A percentile compares a stretch with the other conserved stretches of the same genome.
Conservation (phyloP, 108 stramenopile species). For the Schizochytrium sp. region DNA sequence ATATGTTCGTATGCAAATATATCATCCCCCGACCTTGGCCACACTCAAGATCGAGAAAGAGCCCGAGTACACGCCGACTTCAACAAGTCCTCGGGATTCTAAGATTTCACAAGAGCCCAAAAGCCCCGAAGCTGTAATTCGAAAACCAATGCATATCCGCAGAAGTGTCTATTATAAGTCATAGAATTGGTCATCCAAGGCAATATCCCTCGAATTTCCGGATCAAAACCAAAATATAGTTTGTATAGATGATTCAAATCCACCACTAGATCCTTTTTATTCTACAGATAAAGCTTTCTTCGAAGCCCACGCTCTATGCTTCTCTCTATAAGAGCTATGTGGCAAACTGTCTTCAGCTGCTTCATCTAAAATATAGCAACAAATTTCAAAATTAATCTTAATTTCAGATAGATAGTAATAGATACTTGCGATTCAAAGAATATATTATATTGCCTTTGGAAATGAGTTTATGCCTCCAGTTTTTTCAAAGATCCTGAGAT, state of each 20-base stretch:
- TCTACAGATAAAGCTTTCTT: no score
- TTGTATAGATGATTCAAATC: no score
- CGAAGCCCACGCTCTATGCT: no score
- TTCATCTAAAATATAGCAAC: no score
- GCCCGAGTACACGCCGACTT: neutral
- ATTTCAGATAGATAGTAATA: neutral
- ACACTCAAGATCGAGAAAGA: no score
- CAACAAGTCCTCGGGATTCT: neutral
- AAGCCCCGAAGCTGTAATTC: neutral
- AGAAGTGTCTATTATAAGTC: neutral
- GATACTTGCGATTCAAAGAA: neutral
- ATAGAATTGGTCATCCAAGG: no score
- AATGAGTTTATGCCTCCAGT: neutral
- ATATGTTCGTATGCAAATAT: no score
- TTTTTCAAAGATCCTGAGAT: neutral
- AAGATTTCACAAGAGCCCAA: neutral
- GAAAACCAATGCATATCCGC: neutral
- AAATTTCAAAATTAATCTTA: neutral
- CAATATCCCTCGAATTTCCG: neutral
- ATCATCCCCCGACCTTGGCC: no score
- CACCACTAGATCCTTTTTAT: no score
- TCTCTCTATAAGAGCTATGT: no score
- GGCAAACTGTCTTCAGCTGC: no score
- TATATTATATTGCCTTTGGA: neutral
- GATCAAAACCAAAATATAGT: neutral